These are phyloP conservation scores for Cladosporium colombiae DNA, from an alignment of 2,329 filamentous ascomycete genomes.

Conservation along the genomic window DNA sequence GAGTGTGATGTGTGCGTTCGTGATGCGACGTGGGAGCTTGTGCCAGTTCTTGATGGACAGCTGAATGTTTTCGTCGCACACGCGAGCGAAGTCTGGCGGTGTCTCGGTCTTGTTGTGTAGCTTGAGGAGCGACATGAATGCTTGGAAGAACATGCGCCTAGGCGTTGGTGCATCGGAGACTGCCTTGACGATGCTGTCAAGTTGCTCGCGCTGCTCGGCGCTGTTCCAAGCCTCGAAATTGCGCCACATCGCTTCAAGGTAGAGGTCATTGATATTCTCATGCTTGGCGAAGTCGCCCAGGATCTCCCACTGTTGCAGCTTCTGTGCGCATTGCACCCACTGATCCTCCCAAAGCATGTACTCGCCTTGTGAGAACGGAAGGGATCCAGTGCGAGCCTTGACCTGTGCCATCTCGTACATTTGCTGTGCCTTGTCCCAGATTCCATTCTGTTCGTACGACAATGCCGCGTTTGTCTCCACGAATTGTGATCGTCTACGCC, in stretches of 20 bases:
- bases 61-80: constrained; percentile 96
- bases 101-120: constrained; percentile 86
- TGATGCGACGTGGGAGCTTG: constrained; percentile 89
- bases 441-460: constrained; percentile 97
- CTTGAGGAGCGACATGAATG: constrained; percentile 95
- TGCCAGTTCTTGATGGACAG: constrained; percentile 98
- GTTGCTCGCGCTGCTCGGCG: constrained; percentile 78
- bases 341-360: constrained; percentile 99
- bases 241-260: constrained; percentile 93
- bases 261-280: constrained; percentile 95
- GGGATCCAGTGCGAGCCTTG: constrained; percentile 92
- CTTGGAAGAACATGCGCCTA: constrained; percentile 92
- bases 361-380: constrained; percentile 93
- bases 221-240: constrained; percentile 94
- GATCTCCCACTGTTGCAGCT: constrained; percentile 98
- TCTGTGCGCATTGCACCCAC: constrained; percentile 96
- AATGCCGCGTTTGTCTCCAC: constrained; percentile 96
- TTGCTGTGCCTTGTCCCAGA: constrained; percentile 98
- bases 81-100: constrained; percentile 76
- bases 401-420: constrained; percentile 97
- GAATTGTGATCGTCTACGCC: constrained; percentile 92
- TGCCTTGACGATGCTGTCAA: constrained; percentile 92
- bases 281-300: constrained; percentile 97
- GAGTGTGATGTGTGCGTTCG: constrained; percentile 90
- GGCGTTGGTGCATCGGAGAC: constrained; percentile 97